These are phyloP conservation scores for Nemania sp. DNA, from an alignment of 2,329 filamentous ascomycete species.

Conservation along the genomic window DNA sequence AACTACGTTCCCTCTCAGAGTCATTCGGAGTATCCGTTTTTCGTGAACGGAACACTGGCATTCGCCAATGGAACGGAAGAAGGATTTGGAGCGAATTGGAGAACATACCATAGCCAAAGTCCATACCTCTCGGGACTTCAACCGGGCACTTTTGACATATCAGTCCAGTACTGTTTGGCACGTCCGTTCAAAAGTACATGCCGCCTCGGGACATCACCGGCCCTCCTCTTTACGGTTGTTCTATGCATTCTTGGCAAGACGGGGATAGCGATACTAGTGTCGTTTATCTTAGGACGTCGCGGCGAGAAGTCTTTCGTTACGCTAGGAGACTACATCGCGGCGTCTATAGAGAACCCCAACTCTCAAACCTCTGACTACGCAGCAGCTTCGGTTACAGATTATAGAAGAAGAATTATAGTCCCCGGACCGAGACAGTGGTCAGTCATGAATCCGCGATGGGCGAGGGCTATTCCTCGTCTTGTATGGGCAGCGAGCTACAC, in stretches of 20 bases:
- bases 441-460: background rate
- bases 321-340: slow-evolving; percentile 2
- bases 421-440: background rate
- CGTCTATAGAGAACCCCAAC: slow-evolving; percentile 6
- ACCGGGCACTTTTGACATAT: slow-evolving; percentile 5
- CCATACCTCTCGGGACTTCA: background rate
- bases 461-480: background rate
- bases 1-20: too few species aligned
- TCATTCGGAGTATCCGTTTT: background rate
- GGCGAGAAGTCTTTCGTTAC: background rate
- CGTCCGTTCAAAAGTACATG: slow-evolving; percentile 9
- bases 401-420: too few species aligned
- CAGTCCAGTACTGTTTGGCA: slow-evolving; percentile 19
- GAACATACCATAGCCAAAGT: background rate
- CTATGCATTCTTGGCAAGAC: background rate
- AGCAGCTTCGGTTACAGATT: background rate
- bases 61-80: too few species aligned
- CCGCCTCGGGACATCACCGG: background rate
- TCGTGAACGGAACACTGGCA: background rate
- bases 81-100: too few species aligned
- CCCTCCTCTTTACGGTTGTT: background rate
- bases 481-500: background rate
- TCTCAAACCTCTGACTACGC: background rate
- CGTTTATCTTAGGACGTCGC: background rate
- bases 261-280: background rate